A percentile compares a stretch with the other conserved stretches of the same genome.
Conservation (phyloP, 208 protist species). For the Wallacemonas sp. region DNA sequence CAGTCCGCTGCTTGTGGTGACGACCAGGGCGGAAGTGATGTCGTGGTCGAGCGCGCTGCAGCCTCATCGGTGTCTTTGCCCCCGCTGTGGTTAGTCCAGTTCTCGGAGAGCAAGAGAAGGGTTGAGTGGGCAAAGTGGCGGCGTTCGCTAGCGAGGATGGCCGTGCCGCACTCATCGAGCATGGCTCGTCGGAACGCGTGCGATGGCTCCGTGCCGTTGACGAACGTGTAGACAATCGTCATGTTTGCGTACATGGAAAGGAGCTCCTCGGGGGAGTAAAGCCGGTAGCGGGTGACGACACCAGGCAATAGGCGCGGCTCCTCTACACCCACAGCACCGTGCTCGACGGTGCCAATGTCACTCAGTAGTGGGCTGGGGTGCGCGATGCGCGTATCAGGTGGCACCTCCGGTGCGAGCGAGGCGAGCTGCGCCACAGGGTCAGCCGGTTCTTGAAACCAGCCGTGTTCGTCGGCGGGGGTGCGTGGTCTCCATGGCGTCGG, state of each 20-base stretch:
- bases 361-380: neutral
- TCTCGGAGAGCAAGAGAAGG: neutral
- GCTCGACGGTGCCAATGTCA: neutral
- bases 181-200: conserved; percentile 39
- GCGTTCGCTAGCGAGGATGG: neutral
- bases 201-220: conserved; percentile 91
- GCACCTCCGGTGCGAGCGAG: neutral
- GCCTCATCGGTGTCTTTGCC: neutral
- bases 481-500: neutral
- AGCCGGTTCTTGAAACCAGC: neutral
- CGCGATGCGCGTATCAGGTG: neutral
- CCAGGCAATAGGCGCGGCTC: conserved; percentile 28
- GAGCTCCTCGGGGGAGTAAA: conserved; percentile 32
- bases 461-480: neutral
- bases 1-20: neutral
- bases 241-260: conserved; percentile 35
- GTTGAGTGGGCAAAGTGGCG: conserved; percentile 1
- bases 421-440: neutral
- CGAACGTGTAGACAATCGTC: conserved; percentile 95
- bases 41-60: neutral
- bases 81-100: neutral
- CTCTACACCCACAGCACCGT: conserved; percentile 25
- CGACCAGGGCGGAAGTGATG: neutral
- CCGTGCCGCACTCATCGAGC: neutral
- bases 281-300: conserved; percentile 18